These are phyloP conservation scores for Stylonectria norvegica DNA, from an alignment of 2,329 filamentous ascomycete species.

Conservation along the genomic window DNA sequence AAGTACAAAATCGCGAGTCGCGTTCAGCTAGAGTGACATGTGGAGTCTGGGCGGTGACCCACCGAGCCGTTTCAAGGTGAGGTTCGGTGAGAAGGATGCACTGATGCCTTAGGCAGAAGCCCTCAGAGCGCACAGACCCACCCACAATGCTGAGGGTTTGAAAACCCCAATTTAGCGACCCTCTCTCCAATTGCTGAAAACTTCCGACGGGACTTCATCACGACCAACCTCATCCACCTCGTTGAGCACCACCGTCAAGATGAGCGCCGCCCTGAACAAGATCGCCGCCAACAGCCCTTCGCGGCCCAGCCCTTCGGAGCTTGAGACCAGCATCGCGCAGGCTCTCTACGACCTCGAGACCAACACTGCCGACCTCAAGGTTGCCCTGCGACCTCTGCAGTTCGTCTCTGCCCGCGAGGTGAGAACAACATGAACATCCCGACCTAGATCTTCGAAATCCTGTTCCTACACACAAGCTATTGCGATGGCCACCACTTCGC, in stretches of 20 bases:
- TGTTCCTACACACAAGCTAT: conserved; percentile 41
- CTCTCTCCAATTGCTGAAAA: conserved; percentile 30
- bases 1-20: too few relatives aligned
- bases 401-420: conserved; percentile 99
- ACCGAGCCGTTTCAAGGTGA: not conserved
- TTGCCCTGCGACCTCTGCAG: conserved; percentile 93
- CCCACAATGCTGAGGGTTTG: conserved; percentile 33
- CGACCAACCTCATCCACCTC: conserved; percentile 30
- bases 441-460: conserved; percentile 35
- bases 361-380: conserved; percentile 98
- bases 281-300: conserved; percentile 97
- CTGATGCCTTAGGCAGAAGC: conserved; percentile 16
- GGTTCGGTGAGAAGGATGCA: conserved; percentile 7
- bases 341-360: conserved; percentile 99
- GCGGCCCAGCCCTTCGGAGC: conserved; percentile 92
- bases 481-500: conserved; percentile 34
- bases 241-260: conserved; percentile 49
- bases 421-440: conserved; percentile 52
- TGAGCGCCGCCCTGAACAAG: conserved; percentile 83
- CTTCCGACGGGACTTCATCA: conserved; percentile 23
- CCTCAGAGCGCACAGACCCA: conserved; percentile 9
- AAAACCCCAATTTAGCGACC: conserved; percentile 43
- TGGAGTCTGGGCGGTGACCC: not conserved
- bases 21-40: not conserved
- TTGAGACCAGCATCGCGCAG: conserved; percentile 94